Base-by-base conservation (phyloP, 768 basidiomycete genomes). In the Porphyrellus cyaneotinctus region DNA sequence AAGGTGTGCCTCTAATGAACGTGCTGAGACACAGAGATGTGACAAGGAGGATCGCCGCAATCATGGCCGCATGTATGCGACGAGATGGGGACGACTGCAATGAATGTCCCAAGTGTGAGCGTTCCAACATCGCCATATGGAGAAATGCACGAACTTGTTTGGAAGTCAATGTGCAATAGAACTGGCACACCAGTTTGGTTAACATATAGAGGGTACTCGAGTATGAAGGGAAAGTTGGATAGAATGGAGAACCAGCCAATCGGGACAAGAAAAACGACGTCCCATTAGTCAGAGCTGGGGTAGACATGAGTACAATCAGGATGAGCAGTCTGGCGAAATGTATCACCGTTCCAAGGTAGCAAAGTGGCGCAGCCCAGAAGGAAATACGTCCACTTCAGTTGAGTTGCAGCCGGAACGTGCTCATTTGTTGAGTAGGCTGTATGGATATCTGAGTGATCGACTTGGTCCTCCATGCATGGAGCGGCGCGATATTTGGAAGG, bases 261-360 rank as follows among this genome's bases (percentile, higher is more conserved):
- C 44, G 15, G 22, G 43, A 52, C 51, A 52, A 32, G 43, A 52
- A 52, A 46, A 52, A 52, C n/a, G 37, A 18, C 3, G 30, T 32
- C 11, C 20, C 28, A 6, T 45, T 45, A 15, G 28, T 5, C 12
- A 45, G 43, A 24, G n/a, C 51, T 46, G 23, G n/a, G n/a, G 36
- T 17, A n/a, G 1, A 18, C 11, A 31, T 51, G 11, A 51, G 35
- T 20, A 43, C 26, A 35, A 30, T 18, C 15, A 24, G 15, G 6
- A 20, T 6, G 18, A 10, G 9, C 18, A 43, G 10, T 20, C 18
- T 23, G 38, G 10, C 15, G 11, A 49, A 22, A 20, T 6, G 30
- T 6, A 14, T 39, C 7, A 52, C 51, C 44, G 9, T 31, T 44
- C 8, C n/a, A 51, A n/a, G 50, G 36, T 7, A 52, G 28, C 8